A percentile compares a stretch with the other conserved stretches of the same genome.
phyloP scores from a whole-genome alignment of 805 yeast species.

The Wickerhamiella qilinensis region DNA sequence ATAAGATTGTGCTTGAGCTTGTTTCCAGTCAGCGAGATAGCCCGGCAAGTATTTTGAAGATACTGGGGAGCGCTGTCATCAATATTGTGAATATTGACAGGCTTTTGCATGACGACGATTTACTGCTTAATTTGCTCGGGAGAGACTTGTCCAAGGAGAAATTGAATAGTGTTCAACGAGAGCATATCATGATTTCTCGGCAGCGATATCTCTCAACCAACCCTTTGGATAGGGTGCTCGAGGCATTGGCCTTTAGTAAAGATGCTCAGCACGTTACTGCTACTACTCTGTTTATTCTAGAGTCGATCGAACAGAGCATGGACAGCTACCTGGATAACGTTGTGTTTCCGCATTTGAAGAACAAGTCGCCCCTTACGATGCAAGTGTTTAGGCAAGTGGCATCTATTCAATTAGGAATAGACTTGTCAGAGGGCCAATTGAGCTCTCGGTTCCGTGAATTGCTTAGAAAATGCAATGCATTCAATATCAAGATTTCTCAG shows the following conservation, averaged over 20 bases:
- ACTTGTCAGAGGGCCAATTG: neutral
- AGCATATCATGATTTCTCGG: neutral
- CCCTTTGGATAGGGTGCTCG: neutral
- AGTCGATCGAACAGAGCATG: too few species aligned
- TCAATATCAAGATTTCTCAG: slow-evolving; percentile 3
- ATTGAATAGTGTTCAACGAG: neutral
- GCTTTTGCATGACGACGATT: neutral
- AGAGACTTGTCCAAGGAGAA: neutral
- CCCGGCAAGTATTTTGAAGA: neutral
- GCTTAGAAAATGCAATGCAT: slow-evolving; percentile 3
- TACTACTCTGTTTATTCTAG: neutral
- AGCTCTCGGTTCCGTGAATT: neutral
- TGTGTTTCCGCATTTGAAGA: neutral
- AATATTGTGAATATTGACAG: neutral
- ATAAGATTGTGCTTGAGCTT: too few species aligned
- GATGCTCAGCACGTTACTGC: neutral
- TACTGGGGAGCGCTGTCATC: neutral
- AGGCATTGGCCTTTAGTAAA: neutral
- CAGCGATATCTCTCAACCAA: neutral
- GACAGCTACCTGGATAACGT: neutral
- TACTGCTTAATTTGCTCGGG: neutral
- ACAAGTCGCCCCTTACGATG: neutral
- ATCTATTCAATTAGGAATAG: neutral
- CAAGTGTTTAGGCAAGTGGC: neutral
- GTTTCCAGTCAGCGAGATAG: too few species aligned